Percentiles rank a stretch among this genome's conserved stretches.
Evolutionary conservation across 352 stramenopile genomes (phyloP).

Genomic region (Phytophthora cryptogea): DNA sequence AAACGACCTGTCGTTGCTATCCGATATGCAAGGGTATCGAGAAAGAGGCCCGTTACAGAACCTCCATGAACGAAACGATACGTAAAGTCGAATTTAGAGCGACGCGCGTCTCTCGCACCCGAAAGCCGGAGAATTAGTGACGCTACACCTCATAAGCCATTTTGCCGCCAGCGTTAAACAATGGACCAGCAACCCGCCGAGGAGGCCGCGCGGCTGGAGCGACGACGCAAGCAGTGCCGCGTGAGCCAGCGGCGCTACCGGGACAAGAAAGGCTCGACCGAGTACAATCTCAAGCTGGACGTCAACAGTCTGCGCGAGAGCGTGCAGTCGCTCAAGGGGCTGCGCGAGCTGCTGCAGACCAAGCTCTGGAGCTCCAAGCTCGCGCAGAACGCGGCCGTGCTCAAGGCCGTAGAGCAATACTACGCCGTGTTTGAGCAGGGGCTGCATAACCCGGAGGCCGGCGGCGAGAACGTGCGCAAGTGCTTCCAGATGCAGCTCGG

Average conservation of each 20-base stretch:
- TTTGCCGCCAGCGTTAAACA: slow-evolving; percentile 4
- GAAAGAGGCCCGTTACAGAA: background rate
- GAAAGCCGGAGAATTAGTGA: background rate
- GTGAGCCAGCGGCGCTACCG: slow-evolving; percentile 77
- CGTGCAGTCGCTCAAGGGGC: slow-evolving; percentile 55
- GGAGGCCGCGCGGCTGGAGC: slow-evolving; percentile 40
- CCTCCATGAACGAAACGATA: slow-evolving; percentile 17
- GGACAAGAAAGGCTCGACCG: slow-evolving; percentile 67
- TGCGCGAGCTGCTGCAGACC: slow-evolving; percentile 48
- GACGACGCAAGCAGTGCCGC: slow-evolving; percentile 67
- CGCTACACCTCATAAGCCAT: slow-evolving; percentile 15
- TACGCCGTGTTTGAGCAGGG: slow-evolving; percentile 62
- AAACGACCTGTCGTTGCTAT: too few species aligned
- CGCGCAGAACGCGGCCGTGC: slow-evolving; percentile 42
- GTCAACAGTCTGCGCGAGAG: slow-evolving; percentile 67
- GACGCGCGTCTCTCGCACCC: slow-evolving; percentile 19
- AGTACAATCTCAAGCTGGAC: slow-evolving; percentile 74
- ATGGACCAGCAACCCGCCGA: slow-evolving; percentile 17
- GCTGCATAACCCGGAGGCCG: slow-evolving; percentile 53
- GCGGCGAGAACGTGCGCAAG: slow-evolving; percentile 42
- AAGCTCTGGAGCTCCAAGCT: slow-evolving; percentile 55
- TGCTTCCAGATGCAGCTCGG: slow-evolving; percentile 61
- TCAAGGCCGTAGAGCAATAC: slow-evolving; percentile 75
- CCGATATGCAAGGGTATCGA: too few species aligned
- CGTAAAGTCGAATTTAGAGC: background rate